Base-by-base conservation (phyloP, 208 protist species). In the Trypanosoma avium region DNA sequence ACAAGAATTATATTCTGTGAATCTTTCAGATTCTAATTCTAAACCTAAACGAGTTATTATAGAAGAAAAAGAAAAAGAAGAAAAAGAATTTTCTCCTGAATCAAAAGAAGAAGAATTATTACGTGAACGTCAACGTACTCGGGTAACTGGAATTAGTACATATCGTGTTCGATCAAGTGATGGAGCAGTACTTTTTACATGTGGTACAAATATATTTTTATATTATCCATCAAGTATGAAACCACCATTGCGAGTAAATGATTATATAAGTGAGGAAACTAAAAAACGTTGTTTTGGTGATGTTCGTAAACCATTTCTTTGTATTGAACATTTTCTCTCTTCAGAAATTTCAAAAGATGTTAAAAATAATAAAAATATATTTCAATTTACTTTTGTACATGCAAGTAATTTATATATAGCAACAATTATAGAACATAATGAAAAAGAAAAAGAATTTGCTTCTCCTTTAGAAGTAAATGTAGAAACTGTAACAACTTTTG, bases 61-160 rank as follows among this genome's bases (percentile, higher is more conserved):
- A 13, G 68, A 46, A 15, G 35, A 43, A 19, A 50, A 48, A 21
- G 21, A 22, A 12, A 24, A 66, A 54, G 45, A 68, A 19, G 12
- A 65, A 29, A 10, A 33, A 12, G 32, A 58, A 8, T 61, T 27
- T 40, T n/a, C 5, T 13, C 47, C 49, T 9, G 35, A 48, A 32
- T 58, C 68, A 6, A 90, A 89, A 64, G 88, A 92, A 46, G 88
- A 94, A 48, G 88, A 94, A 56, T 62, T 94, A 50, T 68, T 94
- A 26, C 88, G 88, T 22, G 88, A 94, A 70, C 82, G 88, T 26
- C 79, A 62, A 45, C 84, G 88, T 42, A 82, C 56, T 21, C 57
- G 61, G 17, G 75, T 83, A 38, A 89, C 71, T 12, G 88, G 88
- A 53, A 85, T 94, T 58, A 70, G 46, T 17, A 78, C 30, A 50